These are phyloP conservation scores for Hemileccinum rubropunctum DNA, from an alignment of 768 basidiomycete genomes.

Conservation along the genomic window DNA sequence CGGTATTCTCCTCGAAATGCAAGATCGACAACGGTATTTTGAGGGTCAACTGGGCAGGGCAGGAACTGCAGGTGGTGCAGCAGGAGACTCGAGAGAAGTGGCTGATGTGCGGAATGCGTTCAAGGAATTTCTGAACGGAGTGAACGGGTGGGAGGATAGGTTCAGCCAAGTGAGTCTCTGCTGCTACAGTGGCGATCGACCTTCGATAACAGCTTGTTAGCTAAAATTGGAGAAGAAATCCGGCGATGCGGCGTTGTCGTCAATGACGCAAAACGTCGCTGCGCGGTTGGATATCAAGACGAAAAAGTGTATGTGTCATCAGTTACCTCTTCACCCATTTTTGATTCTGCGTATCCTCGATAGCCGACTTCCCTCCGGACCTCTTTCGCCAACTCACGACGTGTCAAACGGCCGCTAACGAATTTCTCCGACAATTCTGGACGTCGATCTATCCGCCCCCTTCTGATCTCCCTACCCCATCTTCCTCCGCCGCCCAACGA, in stretches of 20 bases:
- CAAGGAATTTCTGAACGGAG: slow-evolving; percentile 42
- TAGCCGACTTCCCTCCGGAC: slow-evolving; percentile 78
- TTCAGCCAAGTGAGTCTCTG: slow-evolving; percentile 50
- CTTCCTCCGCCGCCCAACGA: slow-evolving; percentile 63
- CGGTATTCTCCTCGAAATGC: slow-evolving; percentile 84
- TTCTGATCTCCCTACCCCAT: slow-evolving; percentile 50
- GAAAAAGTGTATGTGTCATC: slow-evolving; percentile 52
- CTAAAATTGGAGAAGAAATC: slow-evolving; percentile 66
- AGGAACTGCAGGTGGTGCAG: slow-evolving; percentile 4
- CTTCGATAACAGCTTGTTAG: slow-evolving; percentile 31
- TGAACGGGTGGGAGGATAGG: slow-evolving; percentile 55
- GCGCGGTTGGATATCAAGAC: slow-evolving; percentile 64
- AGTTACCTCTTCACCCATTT: not conserved
- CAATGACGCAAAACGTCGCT: slow-evolving; percentile 82
- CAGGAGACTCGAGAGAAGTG: slow-evolving; percentile 21
- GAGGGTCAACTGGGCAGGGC: slow-evolving; percentile 54
- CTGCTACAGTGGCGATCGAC: not conserved
- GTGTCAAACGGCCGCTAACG: slow-evolving; percentile 90
- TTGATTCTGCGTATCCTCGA: not conserved
- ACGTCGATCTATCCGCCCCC: slow-evolving; percentile 76
- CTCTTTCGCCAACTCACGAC: slow-evolving; percentile 82
- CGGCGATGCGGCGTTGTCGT: slow-evolving; percentile 61
- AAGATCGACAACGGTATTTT: slow-evolving; percentile 79
- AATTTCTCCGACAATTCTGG: slow-evolving; percentile 97
- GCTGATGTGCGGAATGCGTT: slow-evolving; percentile 49